These are phyloP conservation scores for Taiwanofungus camphoratus DNA, from an alignment of 1,284 basidiomycete genomes.

Conservation along the genomic window DNA sequence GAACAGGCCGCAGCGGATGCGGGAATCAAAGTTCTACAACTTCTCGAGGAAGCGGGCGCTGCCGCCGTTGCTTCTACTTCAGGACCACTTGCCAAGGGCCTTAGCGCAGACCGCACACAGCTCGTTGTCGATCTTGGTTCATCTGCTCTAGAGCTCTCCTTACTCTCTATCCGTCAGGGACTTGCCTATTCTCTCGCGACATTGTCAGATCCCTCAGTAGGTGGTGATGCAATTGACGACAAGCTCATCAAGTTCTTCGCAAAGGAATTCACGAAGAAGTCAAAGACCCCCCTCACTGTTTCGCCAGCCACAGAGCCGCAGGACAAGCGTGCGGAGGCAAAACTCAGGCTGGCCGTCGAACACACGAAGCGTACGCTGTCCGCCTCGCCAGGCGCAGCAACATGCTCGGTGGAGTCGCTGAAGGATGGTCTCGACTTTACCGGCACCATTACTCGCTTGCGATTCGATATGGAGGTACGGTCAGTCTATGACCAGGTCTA, in stretches of 20 bases:
- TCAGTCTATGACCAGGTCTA: slow-evolving; percentile 72
- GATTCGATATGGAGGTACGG: slow-evolving; percentile 86
- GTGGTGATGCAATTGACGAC: slow-evolving; percentile 70
- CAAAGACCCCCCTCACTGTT: slow-evolving; percentile 70
- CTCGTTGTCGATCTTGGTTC: slow-evolving; percentile 70
- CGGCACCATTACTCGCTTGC: slow-evolving; percentile 87
- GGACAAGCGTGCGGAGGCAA: slow-evolving; percentile 89
- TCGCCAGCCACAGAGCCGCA: slow-evolving; percentile 49
- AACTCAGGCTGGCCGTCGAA: slow-evolving; percentile 89
- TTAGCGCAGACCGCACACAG: slow-evolving; percentile 55
- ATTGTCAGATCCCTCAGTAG: slow-evolving; percentile 40
- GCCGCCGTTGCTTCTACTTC: slow-evolving; percentile 57
- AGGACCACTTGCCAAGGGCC: slow-evolving; percentile 36
- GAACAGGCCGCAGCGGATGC: slow-evolving; percentile 74
- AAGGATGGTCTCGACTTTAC: slow-evolving; percentile 95
- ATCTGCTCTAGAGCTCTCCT: slow-evolving; percentile 53
- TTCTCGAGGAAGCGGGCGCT: slow-evolving; percentile 83
- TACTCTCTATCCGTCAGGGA: slow-evolving; percentile 65
- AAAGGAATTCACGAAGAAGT: slow-evolving; percentile 98
- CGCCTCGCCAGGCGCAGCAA: slow-evolving; percentile 84
- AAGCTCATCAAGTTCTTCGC: slow-evolving; percentile 89
- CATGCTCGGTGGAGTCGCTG: slow-evolving; percentile 88
- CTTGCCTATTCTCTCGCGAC: slow-evolving; percentile 53
- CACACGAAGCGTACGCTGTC: slow-evolving; percentile 93
- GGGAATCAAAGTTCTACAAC: slow-evolving; percentile 79